These are phyloP conservation scores for Chaetomiaceae sp. DNA, from an alignment of 2,329 filamentous ascomycete species.

Conservation along the genomic window DNA sequence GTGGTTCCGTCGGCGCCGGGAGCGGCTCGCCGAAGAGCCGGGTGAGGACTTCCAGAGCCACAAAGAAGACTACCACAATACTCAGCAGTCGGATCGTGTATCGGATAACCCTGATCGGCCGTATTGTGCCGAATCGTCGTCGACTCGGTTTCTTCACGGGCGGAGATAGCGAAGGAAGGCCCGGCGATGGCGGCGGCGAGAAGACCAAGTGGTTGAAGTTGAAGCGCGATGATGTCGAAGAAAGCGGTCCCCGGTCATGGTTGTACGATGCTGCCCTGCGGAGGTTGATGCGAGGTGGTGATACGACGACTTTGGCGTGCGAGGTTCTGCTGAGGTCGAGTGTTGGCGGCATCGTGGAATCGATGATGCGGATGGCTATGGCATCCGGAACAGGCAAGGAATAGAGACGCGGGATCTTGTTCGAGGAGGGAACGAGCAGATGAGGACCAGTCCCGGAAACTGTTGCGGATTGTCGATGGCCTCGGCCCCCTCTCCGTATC, in stretches of 20 bases:
- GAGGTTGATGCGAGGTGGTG: conserved; percentile 55
- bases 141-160: conserved; percentile 59
- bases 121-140: conserved; percentile 37
- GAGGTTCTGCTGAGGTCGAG: conserved; percentile 43
- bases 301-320: conserved; percentile 49
- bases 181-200: conserved; percentile 64
- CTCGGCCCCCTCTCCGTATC: conserved; percentile 1
- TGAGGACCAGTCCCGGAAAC: not conserved
- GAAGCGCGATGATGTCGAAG: conserved; percentile 59
- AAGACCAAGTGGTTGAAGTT: conserved; percentile 64
- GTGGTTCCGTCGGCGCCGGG: conserved; percentile 11
- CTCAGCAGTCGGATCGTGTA: conserved; percentile 48
- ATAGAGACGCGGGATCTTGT: too few species aligned
- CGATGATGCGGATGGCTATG: not conserved
- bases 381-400: conserved; percentile 1
- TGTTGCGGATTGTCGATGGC: not conserved
- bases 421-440: conserved; percentile 1
- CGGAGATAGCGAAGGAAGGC: conserved; percentile 63
- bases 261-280: conserved; percentile 56
- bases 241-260: conserved; percentile 50
- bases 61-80: conserved; percentile 39
- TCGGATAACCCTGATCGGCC: conserved; percentile 55
- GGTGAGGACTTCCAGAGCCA: conserved; percentile 47
- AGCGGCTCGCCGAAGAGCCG: conserved; percentile 20
- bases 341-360: conserved; percentile 40